Evolutionary conservation across 2,329 filamentous ascomycete genomes (phyloP).

Genomic region (Paecilomyces formosus): DNA sequence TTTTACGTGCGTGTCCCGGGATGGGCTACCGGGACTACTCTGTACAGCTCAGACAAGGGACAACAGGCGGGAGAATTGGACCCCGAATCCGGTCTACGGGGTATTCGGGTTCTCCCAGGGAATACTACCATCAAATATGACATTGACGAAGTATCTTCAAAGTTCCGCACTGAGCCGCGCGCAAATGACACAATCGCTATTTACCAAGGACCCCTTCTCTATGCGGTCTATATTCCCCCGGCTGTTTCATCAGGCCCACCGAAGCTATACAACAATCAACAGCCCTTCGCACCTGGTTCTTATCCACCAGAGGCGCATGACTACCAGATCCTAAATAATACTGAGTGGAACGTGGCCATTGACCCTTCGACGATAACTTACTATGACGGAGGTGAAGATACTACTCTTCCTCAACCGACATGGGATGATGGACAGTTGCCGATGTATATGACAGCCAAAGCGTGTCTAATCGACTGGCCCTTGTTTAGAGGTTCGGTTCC

Average conservation of each 20-base stretch:
- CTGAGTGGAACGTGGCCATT: conserved; percentile 20
- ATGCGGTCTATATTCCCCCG: conserved; percentile 33
- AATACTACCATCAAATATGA: conserved; percentile 25
- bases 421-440: conserved; percentile 27
- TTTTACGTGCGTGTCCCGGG: conserved; percentile 41
- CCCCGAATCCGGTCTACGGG: conserved; percentile 29
- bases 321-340: conserved; percentile 26
- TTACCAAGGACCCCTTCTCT: conserved; percentile 39
- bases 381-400: conserved; percentile 11
- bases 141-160: conserved; percentile 16
- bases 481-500: conserved; percentile 26
- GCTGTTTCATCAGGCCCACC: conserved; percentile 12
- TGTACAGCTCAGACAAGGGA: background rate
- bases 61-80: conserved; percentile 19
- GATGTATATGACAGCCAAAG: conserved; percentile 29
- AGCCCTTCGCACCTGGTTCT: conserved; percentile 19
- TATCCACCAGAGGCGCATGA: conserved; percentile 22
- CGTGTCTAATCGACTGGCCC: conserved; percentile 34
- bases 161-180: conserved; percentile 25
- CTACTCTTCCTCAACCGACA: conserved; percentile 14
- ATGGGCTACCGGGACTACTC: conserved; percentile 29
- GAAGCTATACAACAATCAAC: background rate
- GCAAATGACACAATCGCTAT: conserved; percentile 38
- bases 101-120: conserved; percentile 26
- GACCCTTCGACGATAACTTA: conserved; percentile 28